Evolutionary conservation across 139 green algal species (phyloP), one percentile per base, ranked within the genome.

Genomic region (Pleodorina starrii): DNA sequence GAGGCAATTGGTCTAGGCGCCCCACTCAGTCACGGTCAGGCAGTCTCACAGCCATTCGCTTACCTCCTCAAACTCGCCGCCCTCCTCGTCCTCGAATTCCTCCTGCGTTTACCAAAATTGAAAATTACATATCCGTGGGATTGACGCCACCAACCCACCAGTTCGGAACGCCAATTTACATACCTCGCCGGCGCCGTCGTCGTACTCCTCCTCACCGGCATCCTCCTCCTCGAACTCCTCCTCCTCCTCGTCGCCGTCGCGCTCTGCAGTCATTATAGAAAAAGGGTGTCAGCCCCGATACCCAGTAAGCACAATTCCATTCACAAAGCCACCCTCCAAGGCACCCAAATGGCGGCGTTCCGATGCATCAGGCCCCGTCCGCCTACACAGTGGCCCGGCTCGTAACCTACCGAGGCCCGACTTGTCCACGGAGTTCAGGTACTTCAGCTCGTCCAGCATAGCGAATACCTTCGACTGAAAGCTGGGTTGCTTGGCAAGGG

Each of bases 381-480:
- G n/a, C n/a, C n/a, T n/a, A n/a, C n/a, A n/a, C n/a, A n/a, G n/a
- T n/a, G n/a, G n/a, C n/a, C n/a, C n/a, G n/a, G n/a, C n/a, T n/a
- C n/a, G n/a, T n/a, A n/a, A 36, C 84, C 59, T 73, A 89, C 84
- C 84, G 71, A 12, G 48, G 68, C 84, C 84, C 68, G 82, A 35
- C 48, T 44, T 54, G 84, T 89, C 84, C 12, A 44, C 12, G 6
- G 21, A 35, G 69, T 89, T 36, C 46, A 89, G 69, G 69, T 74
- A 89, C 84, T 89, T 81, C 5, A 89, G 69, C 69, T 89, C 84
- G 69, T 89, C 71, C 27, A 89, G 63, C 84, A 89, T 89, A 48
- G 84, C 38, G 84, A 89, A 89, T 21, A 89, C 40, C 68, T 71
- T 71, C 14, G 17, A 6, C 29, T 48, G n/a, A 16, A 66, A 66